Base-by-base conservation (phyloP, 345 rosid species). In the Leavenworthia alabamica region DNA sequence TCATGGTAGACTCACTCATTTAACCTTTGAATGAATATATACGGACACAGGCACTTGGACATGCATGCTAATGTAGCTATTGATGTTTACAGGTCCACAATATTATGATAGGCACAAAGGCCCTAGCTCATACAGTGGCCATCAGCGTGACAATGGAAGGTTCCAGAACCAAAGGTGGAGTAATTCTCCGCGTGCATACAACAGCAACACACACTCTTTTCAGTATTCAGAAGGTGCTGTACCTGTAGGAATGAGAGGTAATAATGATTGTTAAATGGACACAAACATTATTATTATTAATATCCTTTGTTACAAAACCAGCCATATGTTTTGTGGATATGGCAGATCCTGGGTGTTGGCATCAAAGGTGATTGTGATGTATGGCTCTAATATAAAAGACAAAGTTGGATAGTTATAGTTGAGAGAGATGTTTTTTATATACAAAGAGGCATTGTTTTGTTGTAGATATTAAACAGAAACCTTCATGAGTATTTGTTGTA, bases 81-180 rank as follows among this genome's bases (percentile, higher is more conserved):
- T 60, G 29, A 37, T 13, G 13, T n/a, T 39, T 48, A 41, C 50
- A 90, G 96, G 88, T 42, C 86, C 80, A 27, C 73, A 70, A 39
- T 76, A 84, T 75, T 78, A 71, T 13, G 91, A 86, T 14, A 84
- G 81, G 55, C 64, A 60, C 15, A 81, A 64, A 69, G 72, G 70
- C 54, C 72, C 82, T 9, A 73, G 59, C 68, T 74, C 86, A 26
- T 87, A 82, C 67, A 80, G 57, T 47, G 81, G 83, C 9, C 88
- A 86, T 10, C 81, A 79, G 8, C 77, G 81, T 23, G 96, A 83
- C 33, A 68, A 80, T 37, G 41, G 73, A 57, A 86, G 86, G 73
- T 74, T 63, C 5, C 78, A 76, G 37, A 81, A 80, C 68, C 79
- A 79, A 36, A 85, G 81, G 32, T 83, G 98, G 98, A 76, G 60